Conservation (phyloP, 768 basidiomycete genomes). For the Pluteus cervinus region DNA sequence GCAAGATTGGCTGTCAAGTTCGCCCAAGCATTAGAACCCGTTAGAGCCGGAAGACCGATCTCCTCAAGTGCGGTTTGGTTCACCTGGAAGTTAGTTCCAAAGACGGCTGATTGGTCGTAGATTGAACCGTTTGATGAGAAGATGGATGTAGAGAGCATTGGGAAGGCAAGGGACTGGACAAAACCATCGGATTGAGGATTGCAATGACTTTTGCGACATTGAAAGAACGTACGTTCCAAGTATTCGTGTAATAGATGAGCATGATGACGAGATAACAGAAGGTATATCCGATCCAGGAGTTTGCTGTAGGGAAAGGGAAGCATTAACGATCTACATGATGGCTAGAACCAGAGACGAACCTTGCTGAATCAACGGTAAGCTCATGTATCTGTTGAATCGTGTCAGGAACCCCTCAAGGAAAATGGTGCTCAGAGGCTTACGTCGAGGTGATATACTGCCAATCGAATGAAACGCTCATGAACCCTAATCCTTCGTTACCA, state of each 20-base stretch:
- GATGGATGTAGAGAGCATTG: slow-evolving; percentile 36
- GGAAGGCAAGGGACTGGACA: slow-evolving; percentile 35
- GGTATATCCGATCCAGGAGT: slow-evolving; percentile 33
- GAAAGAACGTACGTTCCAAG: slow-evolving; percentile 34
- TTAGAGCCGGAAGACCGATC: slow-evolving; percentile 23
- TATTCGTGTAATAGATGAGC: slow-evolving; percentile 37
- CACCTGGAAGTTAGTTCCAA: slow-evolving; percentile 27
- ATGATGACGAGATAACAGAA: slow-evolving; percentile 33
- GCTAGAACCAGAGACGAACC: no score
- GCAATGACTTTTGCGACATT: no score
- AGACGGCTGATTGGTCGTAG: slow-evolving; percentile 33
- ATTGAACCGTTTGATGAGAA: slow-evolving; percentile 29
- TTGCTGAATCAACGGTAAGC: no score
- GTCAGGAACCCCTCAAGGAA: no score
- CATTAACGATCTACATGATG: no score
- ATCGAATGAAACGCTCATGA: no score
- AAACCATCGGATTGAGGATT: no score
- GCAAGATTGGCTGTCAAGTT: slow-evolving; percentile 36
- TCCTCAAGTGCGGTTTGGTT: slow-evolving; percentile 32
- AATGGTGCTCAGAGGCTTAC: no score
- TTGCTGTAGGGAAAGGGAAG: no score
- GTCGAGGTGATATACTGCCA: no score
- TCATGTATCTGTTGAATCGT: no score
- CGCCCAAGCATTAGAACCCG: slow-evolving; percentile 32
- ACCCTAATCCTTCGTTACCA: no score